Evolutionary conservation across 495 filamentous ascomycete genomes (phyloP).

Genomic region (Poronia punctata): DNA sequence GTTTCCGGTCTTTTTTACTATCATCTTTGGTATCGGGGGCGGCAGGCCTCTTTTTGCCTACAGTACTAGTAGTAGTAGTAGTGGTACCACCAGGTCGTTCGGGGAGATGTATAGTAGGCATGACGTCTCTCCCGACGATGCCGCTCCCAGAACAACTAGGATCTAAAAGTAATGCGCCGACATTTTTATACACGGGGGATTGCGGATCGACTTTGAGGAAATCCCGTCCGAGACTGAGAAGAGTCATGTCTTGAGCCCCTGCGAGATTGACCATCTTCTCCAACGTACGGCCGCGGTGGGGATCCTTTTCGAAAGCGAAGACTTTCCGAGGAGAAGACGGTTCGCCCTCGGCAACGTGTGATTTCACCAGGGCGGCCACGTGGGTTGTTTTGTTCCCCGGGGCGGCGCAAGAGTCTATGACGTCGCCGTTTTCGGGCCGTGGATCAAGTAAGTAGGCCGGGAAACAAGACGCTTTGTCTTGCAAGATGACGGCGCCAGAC

Average conservation of each 20-base stretch:
- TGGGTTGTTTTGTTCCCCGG: constrained; percentile 98
- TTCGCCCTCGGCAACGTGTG: constrained; percentile 19
- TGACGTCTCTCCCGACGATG: constrained; percentile 80
- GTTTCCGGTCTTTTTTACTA: constrained; percentile 29
- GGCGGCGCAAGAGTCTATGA: constrained; percentile 86
- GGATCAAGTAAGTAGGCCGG: constrained; percentile 78
- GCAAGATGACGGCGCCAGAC: constrained; percentile 72
- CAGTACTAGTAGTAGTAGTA: no score
- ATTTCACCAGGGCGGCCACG: constrained; percentile 62
- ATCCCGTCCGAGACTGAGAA: constrained; percentile 63
- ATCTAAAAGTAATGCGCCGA: constrained; percentile 75
- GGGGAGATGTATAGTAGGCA: constrained; percentile 51
- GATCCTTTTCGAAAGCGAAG: constrained; percentile 66
- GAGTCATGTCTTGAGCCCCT: constrained; percentile 56
- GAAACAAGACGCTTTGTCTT: constrained; percentile 96
- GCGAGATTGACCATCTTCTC: constrained; percentile 76
- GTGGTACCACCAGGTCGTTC: constrained; percentile 41
- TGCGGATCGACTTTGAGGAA: constrained; percentile 68
- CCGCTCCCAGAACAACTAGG: constrained; percentile 93
- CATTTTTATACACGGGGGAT: constrained; percentile 42
- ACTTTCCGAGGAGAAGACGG: constrained; percentile 34
- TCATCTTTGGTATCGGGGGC: no score
- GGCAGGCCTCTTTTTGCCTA: constrained; percentile 11
- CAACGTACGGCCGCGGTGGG: constrained; percentile 58
- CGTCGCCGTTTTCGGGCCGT: constrained; percentile 51